These are phyloP conservation scores for Houttuynia cordata DNA, from an alignment of 164 flowering plant species.

Conservation along the genomic window DNA sequence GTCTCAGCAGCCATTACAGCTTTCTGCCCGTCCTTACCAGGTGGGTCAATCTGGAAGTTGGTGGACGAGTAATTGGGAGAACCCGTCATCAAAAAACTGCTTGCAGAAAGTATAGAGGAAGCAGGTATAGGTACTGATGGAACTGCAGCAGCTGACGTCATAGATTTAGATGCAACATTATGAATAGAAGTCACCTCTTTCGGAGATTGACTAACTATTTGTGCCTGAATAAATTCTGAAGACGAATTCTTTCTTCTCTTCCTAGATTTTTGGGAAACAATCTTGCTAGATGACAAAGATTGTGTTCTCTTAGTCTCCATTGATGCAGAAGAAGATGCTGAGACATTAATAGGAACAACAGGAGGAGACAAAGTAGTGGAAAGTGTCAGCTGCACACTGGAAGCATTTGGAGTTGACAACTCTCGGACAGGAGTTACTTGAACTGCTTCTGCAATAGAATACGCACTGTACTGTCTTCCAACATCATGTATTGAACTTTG, in stretches of 20 bases:
- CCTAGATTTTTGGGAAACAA: slow-evolving; percentile 38
- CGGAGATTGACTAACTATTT: slow-evolving; percentile 22
- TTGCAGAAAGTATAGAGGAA: slow-evolving; percentile 13
- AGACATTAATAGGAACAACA: slow-evolving; percentile 20
- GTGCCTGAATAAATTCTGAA: slow-evolving; percentile 28
- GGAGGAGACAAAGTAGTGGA: slow-evolving; percentile 23
- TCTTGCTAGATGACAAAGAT: slow-evolving; percentile 19
- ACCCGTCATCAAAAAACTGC: slow-evolving; percentile 11
- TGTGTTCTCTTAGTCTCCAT: slow-evolving; percentile 25
- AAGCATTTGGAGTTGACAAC: slow-evolving; percentile 22
- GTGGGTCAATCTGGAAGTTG: slow-evolving; percentile 16
- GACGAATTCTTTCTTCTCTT: slow-evolving; percentile 50
- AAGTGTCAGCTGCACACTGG: slow-evolving; percentile 27
- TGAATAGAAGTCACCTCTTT: slow-evolving; percentile 18
- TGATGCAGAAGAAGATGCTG: slow-evolving; percentile 24
- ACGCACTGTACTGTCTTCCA: slow-evolving; percentile 29
- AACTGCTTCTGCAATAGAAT: slow-evolving; percentile 46
- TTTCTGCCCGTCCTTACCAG: slow-evolving; percentile 20
- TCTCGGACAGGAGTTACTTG: slow-evolving; percentile 51
- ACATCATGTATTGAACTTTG: slow-evolving; percentile 37
- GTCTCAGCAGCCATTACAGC: slow-evolving; percentile 39
- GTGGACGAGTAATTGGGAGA: slow-evolving; percentile 18
- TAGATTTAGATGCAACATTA: slow-evolving; percentile 10
- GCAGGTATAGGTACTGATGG: slow-evolving; percentile 14
- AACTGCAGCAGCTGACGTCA: slow-evolving; percentile 28